These are phyloP conservation scores for Fusarium ambrosium DNA, from an alignment of 2,329 filamentous ascomycete genomes.

Conservation along the genomic window DNA sequence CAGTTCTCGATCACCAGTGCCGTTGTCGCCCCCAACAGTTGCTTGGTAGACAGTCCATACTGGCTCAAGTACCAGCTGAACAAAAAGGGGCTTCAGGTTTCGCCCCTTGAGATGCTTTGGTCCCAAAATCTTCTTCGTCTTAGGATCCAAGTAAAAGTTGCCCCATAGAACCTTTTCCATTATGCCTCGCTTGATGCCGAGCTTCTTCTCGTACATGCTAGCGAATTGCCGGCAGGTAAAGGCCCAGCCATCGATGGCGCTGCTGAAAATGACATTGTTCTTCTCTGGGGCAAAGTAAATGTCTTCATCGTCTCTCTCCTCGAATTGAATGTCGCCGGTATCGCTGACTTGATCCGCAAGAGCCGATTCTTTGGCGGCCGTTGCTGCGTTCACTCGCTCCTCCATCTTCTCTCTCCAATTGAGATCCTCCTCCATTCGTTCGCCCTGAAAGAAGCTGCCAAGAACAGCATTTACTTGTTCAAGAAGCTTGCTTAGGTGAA, in stretches of 20 bases:
- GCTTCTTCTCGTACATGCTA: conserved; percentile 92
- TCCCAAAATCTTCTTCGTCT: conserved; percentile 92
- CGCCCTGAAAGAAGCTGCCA: conserved; percentile 96
- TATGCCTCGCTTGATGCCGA: conserved; percentile 89
- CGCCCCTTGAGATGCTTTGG: conserved; percentile 94
- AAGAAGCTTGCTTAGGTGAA: conserved; percentile 87
- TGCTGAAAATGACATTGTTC: conserved; percentile 99
- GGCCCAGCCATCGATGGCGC: conserved; percentile 98
- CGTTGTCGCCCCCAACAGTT: conserved; percentile 84
- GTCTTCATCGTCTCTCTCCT: conserved; percentile 95
- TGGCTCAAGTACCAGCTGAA: conserved; percentile 94
- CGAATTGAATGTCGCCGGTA: conserved; percentile 76
- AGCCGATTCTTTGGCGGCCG: conserved; percentile 70
- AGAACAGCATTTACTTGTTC: conserved; percentile 98
- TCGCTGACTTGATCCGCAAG: conserved; percentile 64
- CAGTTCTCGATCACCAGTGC: conserved; percentile 84
- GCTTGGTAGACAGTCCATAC: conserved; percentile 97
- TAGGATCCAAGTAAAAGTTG: conserved; percentile 95
- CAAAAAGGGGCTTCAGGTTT: conserved; percentile 95
- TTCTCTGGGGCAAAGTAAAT: conserved; percentile 98
- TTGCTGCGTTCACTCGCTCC: conserved; percentile 80
- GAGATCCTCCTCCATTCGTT: conserved; percentile 98
- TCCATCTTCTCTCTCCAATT: conserved; percentile 96
- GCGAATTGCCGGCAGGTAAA: conserved; percentile 97
- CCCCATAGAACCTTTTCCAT: conserved; percentile 98